Base-by-base conservation (phyloP, 495 filamentous ascomycete species). In the Clohesyomyces aquaticus region DNA sequence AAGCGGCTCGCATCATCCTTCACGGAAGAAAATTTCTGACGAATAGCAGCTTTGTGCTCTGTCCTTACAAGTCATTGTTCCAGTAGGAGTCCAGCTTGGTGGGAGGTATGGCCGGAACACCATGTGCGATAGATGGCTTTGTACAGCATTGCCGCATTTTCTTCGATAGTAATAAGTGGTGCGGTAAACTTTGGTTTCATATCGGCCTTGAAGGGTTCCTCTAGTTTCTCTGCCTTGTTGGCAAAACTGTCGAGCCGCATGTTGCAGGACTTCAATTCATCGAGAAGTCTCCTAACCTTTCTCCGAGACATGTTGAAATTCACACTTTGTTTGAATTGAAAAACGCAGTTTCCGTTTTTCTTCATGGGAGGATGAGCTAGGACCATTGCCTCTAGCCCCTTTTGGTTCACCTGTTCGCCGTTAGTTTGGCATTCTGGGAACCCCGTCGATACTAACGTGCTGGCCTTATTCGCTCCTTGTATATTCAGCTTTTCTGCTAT, bases 191-290 rank as follows among this genome's bases (percentile, higher is more conserved):
- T 55, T 22, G 28, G 21, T 21, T 38, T 55, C 4, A 10, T 35
- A 3, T 55, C 21, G 16, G 9, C 18, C 16, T 38, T 35, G 22
- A 32, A 55, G 9, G 52, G 52, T 38, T 55, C 52, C 32, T 38
- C 14, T n/a, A 55, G 27, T n/a, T 55, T 55, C 52, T 55, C 52
- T 1, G 52, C 52, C 25, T 55, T 55, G 23, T 55, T 21, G 11
- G 52, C 21, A 8, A 32, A 55, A n/a, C 12, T 38, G 38, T 55
- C 52, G 3, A 55, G 16, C 52, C 52, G 11, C 19, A n/a, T 8
- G 19, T n/a, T 55, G 27, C 52, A 55, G 14, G 3, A 10, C 38
- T 55, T 32, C 16, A 55, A 35, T 18, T 55, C 11, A 4, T 38
- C 25, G 6, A 55, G 52, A 10, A 29, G 28, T 35, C 29, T 12